Base-by-base conservation (phyloP, 129 eudicot species). In the Gnaphalium uliginosum region DNA sequence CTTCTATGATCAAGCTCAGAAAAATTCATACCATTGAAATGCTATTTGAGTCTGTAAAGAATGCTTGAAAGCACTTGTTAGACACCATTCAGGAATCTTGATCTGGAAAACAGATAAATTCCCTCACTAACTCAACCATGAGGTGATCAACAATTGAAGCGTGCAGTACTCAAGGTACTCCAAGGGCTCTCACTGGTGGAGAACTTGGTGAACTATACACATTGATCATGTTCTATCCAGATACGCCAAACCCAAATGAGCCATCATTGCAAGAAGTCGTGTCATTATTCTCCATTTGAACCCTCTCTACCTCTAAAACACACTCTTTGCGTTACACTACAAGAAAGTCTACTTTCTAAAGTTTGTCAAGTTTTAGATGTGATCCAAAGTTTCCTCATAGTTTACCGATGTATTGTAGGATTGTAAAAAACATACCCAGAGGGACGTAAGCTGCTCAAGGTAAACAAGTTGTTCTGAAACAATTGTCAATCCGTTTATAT, bases 161-260 rank as follows among this genome's bases (percentile, higher is more conserved):
- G 13, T 0, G 2, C 46, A 9, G 13, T 37, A 74, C 65, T 25
- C 66, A 37, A 68, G 8, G 22, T 77, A 30, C 59, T 30, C 81
- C 81, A 25, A 68, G n/a, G 68, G 75, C 56, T 41, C 5, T 23
- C 74, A 77, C 68, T 1, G 59, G 69, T 25, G 75, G 69, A 54
- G 32, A 77, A 21, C 32, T 26, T 25, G 25, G 39, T 37, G 46
- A 37, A 13, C 60, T 76, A 13, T 76, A 76, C 60, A 68, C 74
- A 1, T n/a, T 76, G 48, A 30, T 76, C 2, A 67, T 68, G 75
- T 7, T 76, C 6, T 19, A 76, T 43, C 75, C 75, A 0, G 75
- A 68, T 37, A 59, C 48, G 3, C 81, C 75, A 1, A 77, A 39
- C 74, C 80, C 81, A 6, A 68, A 26, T 8, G 59, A 68, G 13